Evolutionary conservation across 2,329 filamentous ascomycete species (phyloP).

Genomic region (Phaeosphaeriaceae sp.): DNA sequence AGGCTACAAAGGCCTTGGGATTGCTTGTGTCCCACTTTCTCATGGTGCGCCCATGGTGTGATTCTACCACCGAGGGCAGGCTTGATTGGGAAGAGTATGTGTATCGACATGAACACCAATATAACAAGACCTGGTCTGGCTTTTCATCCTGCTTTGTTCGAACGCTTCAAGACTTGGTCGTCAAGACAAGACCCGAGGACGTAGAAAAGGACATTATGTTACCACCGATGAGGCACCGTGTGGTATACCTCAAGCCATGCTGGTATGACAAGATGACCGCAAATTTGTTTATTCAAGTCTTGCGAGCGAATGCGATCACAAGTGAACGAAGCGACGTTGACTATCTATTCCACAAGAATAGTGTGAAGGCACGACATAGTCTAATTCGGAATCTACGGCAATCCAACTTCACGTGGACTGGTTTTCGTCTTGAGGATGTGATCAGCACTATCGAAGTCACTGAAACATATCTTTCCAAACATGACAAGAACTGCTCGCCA

Average conservation of each 20-base stretch:
- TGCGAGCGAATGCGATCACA: slow-evolving; percentile 85
- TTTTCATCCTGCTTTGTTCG: slow-evolving; percentile 66
- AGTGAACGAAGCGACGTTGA: slow-evolving; percentile 84
- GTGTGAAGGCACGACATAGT: slow-evolving; percentile 68
- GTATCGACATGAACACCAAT: slow-evolving; percentile 55
- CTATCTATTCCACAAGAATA: slow-evolving; percentile 85
- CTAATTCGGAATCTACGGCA: slow-evolving; percentile 81
- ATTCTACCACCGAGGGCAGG: slow-evolving; percentile 63
- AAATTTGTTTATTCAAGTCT: slow-evolving; percentile 83
- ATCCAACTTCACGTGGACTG: slow-evolving; percentile 85
- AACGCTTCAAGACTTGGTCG: slow-evolving; percentile 78
- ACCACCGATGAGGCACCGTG: slow-evolving; percentile 73
- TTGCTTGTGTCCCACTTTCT: slow-evolving; percentile 73
- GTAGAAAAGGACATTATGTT: slow-evolving; percentile 68
- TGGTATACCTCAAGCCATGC: slow-evolving; percentile 78
- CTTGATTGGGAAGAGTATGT: slow-evolving; percentile 79
- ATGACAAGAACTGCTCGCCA: slow-evolving; percentile 62
- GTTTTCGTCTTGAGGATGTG: slow-evolving; percentile 71
- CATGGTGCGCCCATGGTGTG: slow-evolving; percentile 79
- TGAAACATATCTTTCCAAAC: slow-evolving; percentile 69
- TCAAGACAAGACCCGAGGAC: slow-evolving; percentile 78
- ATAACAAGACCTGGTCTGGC: slow-evolving; percentile 62
- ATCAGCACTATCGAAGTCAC: slow-evolving; percentile 69
- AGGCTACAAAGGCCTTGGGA: slow-evolving; percentile 65
- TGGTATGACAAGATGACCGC: slow-evolving; percentile 83